phyloP scores from a whole-genome alignment of 2,329 filamentous ascomycete genomes.

The Fusarium brevicatenulatum region DNA sequence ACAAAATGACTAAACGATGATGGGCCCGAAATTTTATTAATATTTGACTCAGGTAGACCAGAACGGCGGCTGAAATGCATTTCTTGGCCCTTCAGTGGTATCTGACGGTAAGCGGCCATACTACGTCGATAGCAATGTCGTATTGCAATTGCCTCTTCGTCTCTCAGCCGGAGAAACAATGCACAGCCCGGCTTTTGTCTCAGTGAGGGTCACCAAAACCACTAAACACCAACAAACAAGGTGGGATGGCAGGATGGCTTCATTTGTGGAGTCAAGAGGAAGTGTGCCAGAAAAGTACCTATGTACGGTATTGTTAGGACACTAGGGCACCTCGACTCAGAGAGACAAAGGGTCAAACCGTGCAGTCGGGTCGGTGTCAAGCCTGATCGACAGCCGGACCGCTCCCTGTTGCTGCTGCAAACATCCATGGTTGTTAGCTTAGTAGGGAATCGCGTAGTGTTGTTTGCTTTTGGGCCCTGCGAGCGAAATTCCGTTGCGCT shows the following conservation, averaged over 20 bases:
- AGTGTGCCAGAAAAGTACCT: conserved; percentile 7
- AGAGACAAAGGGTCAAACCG: conserved; percentile 5
- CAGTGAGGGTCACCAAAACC: conserved; percentile 16
- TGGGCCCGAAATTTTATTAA: conserved; percentile 8
- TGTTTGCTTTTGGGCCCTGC: conserved; percentile 1
- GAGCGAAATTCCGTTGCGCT: conserved; percentile 8
- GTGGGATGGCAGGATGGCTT: conserved; percentile 27
- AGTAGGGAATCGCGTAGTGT: neutral
- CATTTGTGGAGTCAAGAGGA: conserved; percentile 16
- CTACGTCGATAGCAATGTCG: conserved; percentile 1
- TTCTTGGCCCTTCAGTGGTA: conserved; percentile 9
- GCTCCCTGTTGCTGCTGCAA: conserved; percentile 39
- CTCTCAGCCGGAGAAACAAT: conserved; percentile 9
- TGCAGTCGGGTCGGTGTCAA: conserved; percentile 21
- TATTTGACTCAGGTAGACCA: conserved; percentile 23
- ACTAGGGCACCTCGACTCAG: neutral
- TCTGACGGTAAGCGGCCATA: conserved; percentile 35
- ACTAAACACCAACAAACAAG: conserved; percentile 12
- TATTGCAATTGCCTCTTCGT: conserved; percentile 9
- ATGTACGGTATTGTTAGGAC: neutral
- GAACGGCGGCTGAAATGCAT: conserved; percentile 7
- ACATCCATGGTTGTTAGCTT: conserved; percentile 20
- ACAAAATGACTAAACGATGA: conserved; percentile 29
- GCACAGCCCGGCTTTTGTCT: conserved; percentile 30
- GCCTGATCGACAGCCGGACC: conserved; percentile 41